Percentiles rank a stretch among this genome's conserved stretches.
These are phyloP conservation scores for Thalassiosira profunda DNA, from an alignment of 108 stramenopile genomes.

Conservation along the genomic window DNA sequence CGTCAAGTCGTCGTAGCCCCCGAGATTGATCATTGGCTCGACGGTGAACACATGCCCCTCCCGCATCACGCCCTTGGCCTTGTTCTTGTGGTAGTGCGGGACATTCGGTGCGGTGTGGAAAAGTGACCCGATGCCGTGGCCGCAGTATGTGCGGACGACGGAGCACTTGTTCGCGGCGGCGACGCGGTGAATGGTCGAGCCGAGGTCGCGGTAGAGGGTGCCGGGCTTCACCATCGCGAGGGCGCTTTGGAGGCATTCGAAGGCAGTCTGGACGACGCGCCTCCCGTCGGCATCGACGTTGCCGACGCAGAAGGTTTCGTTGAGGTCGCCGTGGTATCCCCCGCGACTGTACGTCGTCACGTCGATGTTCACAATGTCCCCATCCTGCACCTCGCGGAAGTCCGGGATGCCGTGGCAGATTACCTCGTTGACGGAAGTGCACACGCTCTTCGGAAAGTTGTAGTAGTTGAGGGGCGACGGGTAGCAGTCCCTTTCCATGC, in stretches of 20 bases:
- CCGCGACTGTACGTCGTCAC: conserved; percentile 91
- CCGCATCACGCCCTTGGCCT: conserved; percentile 92
- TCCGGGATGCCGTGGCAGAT: conserved; percentile 97
- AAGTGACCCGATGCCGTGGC: conserved; percentile 94
- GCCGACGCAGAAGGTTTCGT: conserved; percentile 97
- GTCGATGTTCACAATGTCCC: conserved; percentile 99
- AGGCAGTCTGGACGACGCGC: conserved; percentile 80
- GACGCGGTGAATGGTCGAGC: conserved; percentile 84
- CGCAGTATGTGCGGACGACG: conserved; percentile 92
- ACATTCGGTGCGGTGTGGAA: conserved; percentile 92
- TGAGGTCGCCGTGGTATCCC: conserved; percentile 98
- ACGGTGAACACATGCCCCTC: conserved; percentile 99
- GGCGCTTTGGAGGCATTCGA: conserved; percentile 77
- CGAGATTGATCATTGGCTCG: conserved; percentile 99
- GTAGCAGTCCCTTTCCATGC: conserved; percentile 93
- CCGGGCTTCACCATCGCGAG: conserved; percentile 87
- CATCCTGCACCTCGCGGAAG: conserved; percentile 91
- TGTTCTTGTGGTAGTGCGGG: conserved; percentile 97
- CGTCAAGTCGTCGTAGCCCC: conserved; percentile 69
- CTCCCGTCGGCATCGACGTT: conserved; percentile 88
- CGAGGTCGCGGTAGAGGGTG: conserved; percentile 91
- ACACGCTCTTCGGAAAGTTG: conserved; percentile 97
- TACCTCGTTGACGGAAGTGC: conserved; percentile 98
- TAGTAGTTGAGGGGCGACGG: conserved; percentile 99
- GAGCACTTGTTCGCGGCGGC: conserved; percentile 75